Evolutionary conservation across 2,329 filamentous ascomycete genomes (phyloP), one percentile per base, ranked within the genome.

Genomic region (Ophiostoma quercus): DNA sequence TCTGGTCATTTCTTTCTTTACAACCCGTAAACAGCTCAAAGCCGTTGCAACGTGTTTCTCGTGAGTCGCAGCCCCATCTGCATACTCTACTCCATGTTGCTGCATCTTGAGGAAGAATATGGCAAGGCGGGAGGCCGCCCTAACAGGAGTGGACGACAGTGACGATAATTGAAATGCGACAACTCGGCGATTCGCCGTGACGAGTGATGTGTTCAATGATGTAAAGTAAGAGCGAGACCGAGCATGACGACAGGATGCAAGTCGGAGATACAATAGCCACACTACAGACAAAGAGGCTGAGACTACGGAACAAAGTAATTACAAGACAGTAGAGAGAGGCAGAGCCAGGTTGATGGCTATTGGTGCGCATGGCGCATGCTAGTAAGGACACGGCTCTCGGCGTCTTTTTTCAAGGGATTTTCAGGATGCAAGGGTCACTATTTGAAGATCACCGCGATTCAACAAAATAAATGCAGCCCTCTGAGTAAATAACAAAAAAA

Each of bases 21-120:
- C n/a, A 11, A 9, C 22, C 9, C n/a, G 7, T 57, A 1, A 6
- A 25, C n/a, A n/a, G 8, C 47, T 54, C 19, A 43, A 43, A 19
- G 16, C 51, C 51, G 51, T 25, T 57, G 51, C 51, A 57, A 57
- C 51, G 51, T 57, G 51, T 57, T 54, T 57, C 51, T 22, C 51
- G 22, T 25, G 51, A n/a, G 11, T 25, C 51, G 51, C 22, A 54
- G 16, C 16, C 51, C 8, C 22, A 8, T 16, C 8, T 6, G 19
- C 41, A 43, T 43, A 29, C 47, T n/a, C 47, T 11, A n/a, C 8
- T 2, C 47, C 5, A 1, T 19, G 1, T 47, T 14, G 16, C 12
- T 19, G 9, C 51, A 57, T 57, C 19, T 54, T 54, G 51, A n/a
- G 22, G n/a, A 25, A 25, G 51, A 54, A 54, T 25, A 25, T 25